A percentile compares a stretch with the other conserved stretches of the same genome.
Conservation (phyloP, 768 basidiomycete genomes). For the Lactarius sanguifluus region DNA sequence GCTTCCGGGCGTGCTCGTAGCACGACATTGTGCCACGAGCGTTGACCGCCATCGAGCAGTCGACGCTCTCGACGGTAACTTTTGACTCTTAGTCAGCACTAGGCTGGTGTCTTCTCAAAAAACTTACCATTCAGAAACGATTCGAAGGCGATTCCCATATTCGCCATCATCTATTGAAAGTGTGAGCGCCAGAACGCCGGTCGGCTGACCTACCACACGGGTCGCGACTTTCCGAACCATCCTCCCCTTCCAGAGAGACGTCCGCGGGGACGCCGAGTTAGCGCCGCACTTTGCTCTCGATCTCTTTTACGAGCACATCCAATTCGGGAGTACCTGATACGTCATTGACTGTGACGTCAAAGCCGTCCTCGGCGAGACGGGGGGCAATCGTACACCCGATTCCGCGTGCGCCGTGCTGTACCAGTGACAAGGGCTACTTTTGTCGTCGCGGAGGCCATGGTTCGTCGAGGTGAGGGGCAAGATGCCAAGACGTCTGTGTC, state of each 20-base stretch:
- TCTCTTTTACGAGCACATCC: slow-evolving; percentile 1
- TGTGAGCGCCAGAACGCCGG: no score
- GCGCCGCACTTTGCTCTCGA: slow-evolving; percentile 20
- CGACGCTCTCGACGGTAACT: slow-evolving; percentile 16
- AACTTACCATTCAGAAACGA: slow-evolving; percentile 11
- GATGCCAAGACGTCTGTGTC: background rate
- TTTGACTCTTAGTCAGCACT: background rate
- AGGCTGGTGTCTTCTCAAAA: background rate
- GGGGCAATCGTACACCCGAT: slow-evolving; percentile 30
- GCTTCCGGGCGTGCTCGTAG: slow-evolving; percentile 31
- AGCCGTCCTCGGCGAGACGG: slow-evolving; percentile 30
- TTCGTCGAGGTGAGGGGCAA: background rate
- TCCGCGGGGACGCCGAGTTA: slow-evolving; percentile 16
- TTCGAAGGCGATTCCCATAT: background rate
- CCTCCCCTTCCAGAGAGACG: slow-evolving; percentile 15
- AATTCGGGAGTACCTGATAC: slow-evolving; percentile 14
- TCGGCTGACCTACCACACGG: no score
- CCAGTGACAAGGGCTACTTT: slow-evolving; percentile 31
- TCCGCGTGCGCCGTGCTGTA: slow-evolving; percentile 27
- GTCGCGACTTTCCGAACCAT: slow-evolving; percentile 18
- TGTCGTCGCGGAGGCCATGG: background rate
- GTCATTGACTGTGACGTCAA: slow-evolving; percentile 29
- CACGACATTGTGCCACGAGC: slow-evolving; percentile 29
- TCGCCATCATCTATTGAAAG: no score
- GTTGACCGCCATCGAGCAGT: slow-evolving; percentile 19